Conservation (phyloP, 257 asterid genomes). For the Echites panduratus region DNA sequence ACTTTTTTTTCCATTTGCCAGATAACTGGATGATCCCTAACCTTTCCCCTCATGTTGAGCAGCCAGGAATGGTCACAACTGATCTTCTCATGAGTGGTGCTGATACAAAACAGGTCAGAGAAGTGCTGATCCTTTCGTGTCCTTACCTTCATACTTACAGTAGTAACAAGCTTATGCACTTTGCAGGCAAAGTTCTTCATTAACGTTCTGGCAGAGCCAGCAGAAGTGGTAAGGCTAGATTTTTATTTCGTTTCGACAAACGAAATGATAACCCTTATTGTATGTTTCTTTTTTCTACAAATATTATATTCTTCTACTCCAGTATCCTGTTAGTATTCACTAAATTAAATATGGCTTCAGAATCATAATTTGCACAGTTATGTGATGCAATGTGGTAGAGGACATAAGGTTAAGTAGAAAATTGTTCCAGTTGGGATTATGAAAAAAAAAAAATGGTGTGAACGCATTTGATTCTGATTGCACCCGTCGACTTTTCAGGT, state of each 20-base stretch:
- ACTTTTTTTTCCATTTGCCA: too few species aligned
- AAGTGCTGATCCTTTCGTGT: conserved; percentile 4
- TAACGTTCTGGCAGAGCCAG: conserved; percentile 92
- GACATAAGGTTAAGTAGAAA: not conserved
- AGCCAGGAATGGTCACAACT: conserved; percentile 99
- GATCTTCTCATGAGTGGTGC: conserved; percentile 98
- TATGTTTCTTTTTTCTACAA: not conserved
- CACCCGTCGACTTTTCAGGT: conserved; percentile 37
- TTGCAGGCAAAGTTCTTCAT: conserved; percentile 96
- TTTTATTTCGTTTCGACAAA: not conserved
- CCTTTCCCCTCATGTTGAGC: conserved; percentile 16
- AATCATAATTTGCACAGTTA: too few species aligned
- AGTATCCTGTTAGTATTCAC: too few species aligned
- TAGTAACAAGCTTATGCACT: not conserved
- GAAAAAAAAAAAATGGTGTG: not conserved
- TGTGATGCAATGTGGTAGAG: too few species aligned
- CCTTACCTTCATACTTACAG: not conserved
- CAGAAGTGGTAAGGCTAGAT: conserved; percentile 68
- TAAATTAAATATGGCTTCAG: too few species aligned
- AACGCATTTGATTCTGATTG: not conserved
- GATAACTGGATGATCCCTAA: too few species aligned
- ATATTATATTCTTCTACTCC: not conserved
- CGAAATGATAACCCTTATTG: not conserved
- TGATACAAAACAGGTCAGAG: conserved; percentile 73
- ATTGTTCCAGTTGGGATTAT: not conserved